Evolutionary conservation across 495 filamentous ascomycete genomes (phyloP).

Genomic region (Parmelia sp.): DNA sequence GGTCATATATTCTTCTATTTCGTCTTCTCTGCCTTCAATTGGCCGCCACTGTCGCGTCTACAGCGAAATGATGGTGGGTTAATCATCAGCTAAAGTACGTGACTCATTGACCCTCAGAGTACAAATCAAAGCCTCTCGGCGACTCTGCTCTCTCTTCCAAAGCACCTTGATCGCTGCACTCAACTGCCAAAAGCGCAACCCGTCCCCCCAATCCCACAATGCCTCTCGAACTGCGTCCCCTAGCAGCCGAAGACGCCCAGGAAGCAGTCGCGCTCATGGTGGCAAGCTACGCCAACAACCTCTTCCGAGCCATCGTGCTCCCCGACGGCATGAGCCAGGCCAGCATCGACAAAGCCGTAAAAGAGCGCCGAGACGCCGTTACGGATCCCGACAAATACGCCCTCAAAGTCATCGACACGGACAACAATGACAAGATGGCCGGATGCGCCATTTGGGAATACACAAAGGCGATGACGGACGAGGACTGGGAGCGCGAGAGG

Average conservation of each 20-base stretch:
- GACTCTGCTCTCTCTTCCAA: background rate
- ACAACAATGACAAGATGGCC: slow-evolving; percentile 10
- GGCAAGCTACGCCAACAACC: slow-evolving; percentile 1
- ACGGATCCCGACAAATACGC: slow-evolving; percentile 6
- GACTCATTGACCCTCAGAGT: background rate
- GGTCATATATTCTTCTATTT: background rate
- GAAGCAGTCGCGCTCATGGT: background rate
- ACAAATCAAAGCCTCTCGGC: background rate
- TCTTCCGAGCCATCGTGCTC: slow-evolving; percentile 1
- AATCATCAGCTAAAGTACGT: background rate
- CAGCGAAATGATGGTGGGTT: background rate
- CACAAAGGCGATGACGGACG: slow-evolving; percentile 10
- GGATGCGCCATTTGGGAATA: slow-evolving; percentile 15
- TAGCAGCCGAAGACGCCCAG: slow-evolving; percentile 7
- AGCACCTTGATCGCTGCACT: background rate
- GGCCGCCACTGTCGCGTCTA: background rate
- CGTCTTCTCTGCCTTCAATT: background rate
- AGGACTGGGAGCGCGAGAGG: slow-evolving; percentile 5
- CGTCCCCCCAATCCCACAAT: background rate
- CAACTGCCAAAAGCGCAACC: background rate
- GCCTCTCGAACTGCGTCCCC: slow-evolving; percentile 7
- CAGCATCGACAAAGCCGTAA: background rate
- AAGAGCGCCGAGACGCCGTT: background rate
- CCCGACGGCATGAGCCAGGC: background rate
- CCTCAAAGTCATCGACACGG: slow-evolving; percentile 12